phyloP scores from a whole-genome alignment of 2,329 filamentous ascomycete species.

The Fusarium sambucinum region DNA sequence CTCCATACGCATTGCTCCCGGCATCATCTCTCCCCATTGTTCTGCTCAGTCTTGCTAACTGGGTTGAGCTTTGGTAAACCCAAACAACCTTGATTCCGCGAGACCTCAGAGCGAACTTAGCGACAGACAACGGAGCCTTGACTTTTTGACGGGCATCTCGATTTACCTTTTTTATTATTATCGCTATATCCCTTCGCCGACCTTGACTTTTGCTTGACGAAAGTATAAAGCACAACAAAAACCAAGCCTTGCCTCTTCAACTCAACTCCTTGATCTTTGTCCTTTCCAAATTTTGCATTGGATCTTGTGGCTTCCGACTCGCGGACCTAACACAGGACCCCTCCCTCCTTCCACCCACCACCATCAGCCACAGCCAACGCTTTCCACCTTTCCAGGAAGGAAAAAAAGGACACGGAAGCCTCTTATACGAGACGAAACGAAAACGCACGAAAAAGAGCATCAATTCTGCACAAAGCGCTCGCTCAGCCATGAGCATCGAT shows the following conservation, averaged over 20 bases:
- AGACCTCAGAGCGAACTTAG: slow-evolving; percentile 18
- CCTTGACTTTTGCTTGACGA: not conserved
- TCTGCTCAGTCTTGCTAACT: slow-evolving; percentile 14
- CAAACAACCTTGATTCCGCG: slow-evolving; percentile 13
- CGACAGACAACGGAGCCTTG: slow-evolving; percentile 6
- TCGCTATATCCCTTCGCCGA: slow-evolving; percentile 24
- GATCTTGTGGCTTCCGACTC: slow-evolving; percentile 35
- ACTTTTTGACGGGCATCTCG: slow-evolving; percentile 26
- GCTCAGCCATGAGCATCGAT: slow-evolving; percentile 45
- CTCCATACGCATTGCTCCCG: slow-evolving; percentile 1
- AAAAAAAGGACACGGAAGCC: slow-evolving; percentile 30
- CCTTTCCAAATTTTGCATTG: slow-evolving; percentile 13
- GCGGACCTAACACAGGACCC: slow-evolving; percentile 30
- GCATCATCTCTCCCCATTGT: slow-evolving; percentile 5
- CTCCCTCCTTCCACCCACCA: slow-evolving; percentile 28
- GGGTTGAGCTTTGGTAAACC: slow-evolving; percentile 11
- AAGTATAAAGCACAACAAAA: not conserved
- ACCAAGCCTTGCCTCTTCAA: not conserved
- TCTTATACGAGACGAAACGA: slow-evolving; percentile 25
- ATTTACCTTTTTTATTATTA: slow-evolving; percentile 29
- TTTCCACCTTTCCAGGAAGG: slow-evolving; percentile 1
- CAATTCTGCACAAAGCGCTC: slow-evolving; percentile 15
- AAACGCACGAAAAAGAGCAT: slow-evolving; percentile 20
- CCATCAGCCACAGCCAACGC: slow-evolving; percentile 31
- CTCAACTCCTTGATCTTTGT: slow-evolving; percentile 11